A percentile compares a stretch with the other conserved stretches of the same genome.
phyloP scores from a whole-genome alignment of 2,329 filamentous ascomycete species.

The Trichoderma aggressivum region DNA sequence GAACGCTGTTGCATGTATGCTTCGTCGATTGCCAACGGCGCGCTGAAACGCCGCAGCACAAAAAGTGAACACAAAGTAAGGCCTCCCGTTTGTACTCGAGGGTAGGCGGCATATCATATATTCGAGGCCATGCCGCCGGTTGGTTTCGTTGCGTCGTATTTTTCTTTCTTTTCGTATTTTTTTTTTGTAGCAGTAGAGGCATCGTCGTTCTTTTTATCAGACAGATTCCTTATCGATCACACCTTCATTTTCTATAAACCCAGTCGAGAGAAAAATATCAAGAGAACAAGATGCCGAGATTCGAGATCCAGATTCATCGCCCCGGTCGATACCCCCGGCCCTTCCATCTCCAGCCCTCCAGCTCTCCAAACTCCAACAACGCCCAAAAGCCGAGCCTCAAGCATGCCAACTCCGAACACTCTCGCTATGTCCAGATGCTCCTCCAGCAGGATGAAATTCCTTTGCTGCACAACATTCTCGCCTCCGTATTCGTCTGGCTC shows the following conservation, averaged over 20 bases:
- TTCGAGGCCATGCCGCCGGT: not conserved
- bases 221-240: not conserved
- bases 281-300: not conserved
- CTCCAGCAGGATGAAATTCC: constrained; percentile 45
- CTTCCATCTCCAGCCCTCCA: constrained; percentile 19
- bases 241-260: not conserved
- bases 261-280: not conserved
- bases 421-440: constrained; percentile 45
- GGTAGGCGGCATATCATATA: not conserved
- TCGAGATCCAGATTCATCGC: constrained; percentile 15
- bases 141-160: not conserved
- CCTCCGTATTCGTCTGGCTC: constrained; percentile 41
- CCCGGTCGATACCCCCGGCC: constrained; percentile 13
- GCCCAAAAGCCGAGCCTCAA: not conserved
- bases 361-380: constrained; percentile 18
- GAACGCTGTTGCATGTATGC: not conserved
- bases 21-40: not conserved
- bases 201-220: not conserved
- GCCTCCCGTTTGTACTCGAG: not conserved
- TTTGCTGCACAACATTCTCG: constrained; percentile 45
- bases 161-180: not conserved
- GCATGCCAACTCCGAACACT: constrained; percentile 29
- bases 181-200: not conserved
- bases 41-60: not conserved
- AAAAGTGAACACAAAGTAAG: not conserved